Base-by-base conservation (phyloP, 441 rosid species). In the Brassica hybrid region DNA sequence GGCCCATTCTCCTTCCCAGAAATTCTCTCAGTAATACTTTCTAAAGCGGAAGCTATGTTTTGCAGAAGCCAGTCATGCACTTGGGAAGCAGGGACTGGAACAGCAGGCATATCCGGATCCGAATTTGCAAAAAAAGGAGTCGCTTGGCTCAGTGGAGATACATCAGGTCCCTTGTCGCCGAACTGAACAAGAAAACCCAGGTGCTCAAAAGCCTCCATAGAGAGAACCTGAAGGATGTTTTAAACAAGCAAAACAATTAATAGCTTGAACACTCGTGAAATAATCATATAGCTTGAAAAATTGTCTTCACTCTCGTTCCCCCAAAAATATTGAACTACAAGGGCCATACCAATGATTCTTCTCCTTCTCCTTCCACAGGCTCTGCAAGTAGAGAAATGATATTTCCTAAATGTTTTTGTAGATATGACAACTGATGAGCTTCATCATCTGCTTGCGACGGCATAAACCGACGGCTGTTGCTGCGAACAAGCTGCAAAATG, bases 391-490 rank as follows among this genome's bases (percentile, higher is more conserved):
- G 98, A 65, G 94, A 87, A 54, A 96, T 80, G 69, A 94, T 91
- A 84, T 91, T 96, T 71, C 85, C 90, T 84, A 91, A 80, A 80
- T 96, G 99, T 83, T 96, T 96, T 80, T 94, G 97, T 18, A 96
- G 87, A 85, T 96, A 94, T 73, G 98, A 89, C 73, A 96, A 77
- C 36, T 96, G 98, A 88, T 94, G 98, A 81, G 94, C 94, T 88
- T 92, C 98, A 83, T 96, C 99, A 81, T 96, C 98, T 52, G 89
- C 90, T 82, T 88, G 98, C n/a, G 99, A 96, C 69, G 98, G 98
- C 96, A 88, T 83, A 84, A 90, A 90, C 68, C 98, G 90, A 67
- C 99, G 91, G 85, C 91, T 94, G 74, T 92, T 94, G 92, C 98
- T 90, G n/a, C 98, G 98, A 41, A 90, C 99, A 82, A 94, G 97